These are phyloP conservation scores for Camellia oleifera DNA, from an alignment of 179 eudicot species.

Conservation along the genomic window DNA sequence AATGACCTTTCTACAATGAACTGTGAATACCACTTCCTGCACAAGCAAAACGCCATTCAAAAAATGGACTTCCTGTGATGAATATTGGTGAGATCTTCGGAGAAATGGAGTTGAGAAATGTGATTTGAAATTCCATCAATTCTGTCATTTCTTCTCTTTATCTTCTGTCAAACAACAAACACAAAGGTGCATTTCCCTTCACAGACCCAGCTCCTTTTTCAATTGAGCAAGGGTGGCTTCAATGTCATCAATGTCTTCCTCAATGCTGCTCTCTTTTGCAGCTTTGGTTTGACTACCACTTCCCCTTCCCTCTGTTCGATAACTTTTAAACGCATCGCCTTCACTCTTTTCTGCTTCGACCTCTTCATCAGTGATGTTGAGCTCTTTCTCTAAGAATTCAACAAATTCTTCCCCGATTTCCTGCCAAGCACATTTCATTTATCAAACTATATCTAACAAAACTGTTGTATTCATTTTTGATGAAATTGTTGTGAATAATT, in stretches of 20 bases:
- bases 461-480: neutral
- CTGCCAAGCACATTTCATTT: constrained; percentile 33
- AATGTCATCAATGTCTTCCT: constrained; percentile 75
- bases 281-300: constrained; percentile 27
- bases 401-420: constrained; percentile 98
- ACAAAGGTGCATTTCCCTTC: constrained; percentile 11
- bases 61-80: neutral
- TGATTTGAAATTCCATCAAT: neutral
- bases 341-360: constrained; percentile 26
- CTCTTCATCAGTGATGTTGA: constrained; percentile 58
- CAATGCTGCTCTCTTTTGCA: constrained; percentile 39
- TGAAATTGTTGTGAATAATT: neutral
- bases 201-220: constrained; percentile 85
- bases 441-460: neutral
- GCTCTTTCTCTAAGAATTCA: constrained; percentile 93
- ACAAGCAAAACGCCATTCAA: neutral
- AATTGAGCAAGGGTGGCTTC: constrained; percentile 89
- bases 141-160: neutral
- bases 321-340: constrained; percentile 22
- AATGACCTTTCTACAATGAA: neutral
- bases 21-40: constrained; percentile 3
- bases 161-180: neutral
- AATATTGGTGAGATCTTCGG: neutral
- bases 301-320: constrained; percentile 31
- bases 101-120: neutral